phyloP scores from a whole-genome alignment of 164 flowering plant genomes.

The Chimonanthus salicifolius region DNA sequence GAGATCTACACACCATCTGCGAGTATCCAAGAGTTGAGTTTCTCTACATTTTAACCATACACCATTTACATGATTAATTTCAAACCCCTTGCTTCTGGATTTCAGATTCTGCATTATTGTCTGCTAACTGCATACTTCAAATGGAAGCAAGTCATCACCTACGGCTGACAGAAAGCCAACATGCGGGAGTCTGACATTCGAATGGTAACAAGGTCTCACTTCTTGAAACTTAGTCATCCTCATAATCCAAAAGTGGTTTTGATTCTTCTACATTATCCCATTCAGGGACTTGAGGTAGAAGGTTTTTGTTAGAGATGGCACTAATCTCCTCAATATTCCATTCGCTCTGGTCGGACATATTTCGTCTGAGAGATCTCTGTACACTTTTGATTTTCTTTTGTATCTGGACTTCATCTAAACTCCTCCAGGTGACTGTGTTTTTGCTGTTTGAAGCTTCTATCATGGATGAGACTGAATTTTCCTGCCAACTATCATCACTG shows the following conservation, averaged over 20 bases:
- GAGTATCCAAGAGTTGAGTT: too few relatives aligned
- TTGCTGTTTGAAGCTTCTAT: slow-evolving; percentile 9
- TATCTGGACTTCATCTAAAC: neutral
- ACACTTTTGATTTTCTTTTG: slow-evolving; percentile 4
- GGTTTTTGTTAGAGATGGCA: slow-evolving; percentile 25
- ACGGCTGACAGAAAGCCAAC: slow-evolving; percentile 30
- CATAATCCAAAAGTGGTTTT: slow-evolving; percentile 32
- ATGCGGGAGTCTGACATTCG: slow-evolving; percentile 27
- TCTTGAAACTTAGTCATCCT: slow-evolving; percentile 15
- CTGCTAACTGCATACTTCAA: too few relatives aligned
- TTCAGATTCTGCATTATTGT: too few relatives aligned
- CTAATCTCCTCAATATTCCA: slow-evolving; percentile 41
- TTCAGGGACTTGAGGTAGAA: slow-evolving; percentile 12
- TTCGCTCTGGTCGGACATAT: slow-evolving; percentile 53
- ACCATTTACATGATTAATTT: too few relatives aligned
- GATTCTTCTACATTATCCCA: slow-evolving; percentile 24
- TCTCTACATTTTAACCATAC: too few relatives aligned
- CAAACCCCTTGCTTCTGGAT: too few relatives aligned
- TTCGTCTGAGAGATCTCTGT: slow-evolving; percentile 27
- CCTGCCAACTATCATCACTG: slow-evolving; percentile 22
- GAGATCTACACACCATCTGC: neutral
- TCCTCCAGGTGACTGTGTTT: slow-evolving; percentile 2
- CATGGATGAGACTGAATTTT: slow-evolving; percentile 16
- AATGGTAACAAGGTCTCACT: slow-evolving; percentile 32
- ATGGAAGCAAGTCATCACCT: neutral